Percentiles rank a stretch among this genome's conserved stretches.
Evolutionary conservation across 2,329 filamentous ascomycete genomes (phyloP).

Genomic region (Sporothrix phasma): DNA sequence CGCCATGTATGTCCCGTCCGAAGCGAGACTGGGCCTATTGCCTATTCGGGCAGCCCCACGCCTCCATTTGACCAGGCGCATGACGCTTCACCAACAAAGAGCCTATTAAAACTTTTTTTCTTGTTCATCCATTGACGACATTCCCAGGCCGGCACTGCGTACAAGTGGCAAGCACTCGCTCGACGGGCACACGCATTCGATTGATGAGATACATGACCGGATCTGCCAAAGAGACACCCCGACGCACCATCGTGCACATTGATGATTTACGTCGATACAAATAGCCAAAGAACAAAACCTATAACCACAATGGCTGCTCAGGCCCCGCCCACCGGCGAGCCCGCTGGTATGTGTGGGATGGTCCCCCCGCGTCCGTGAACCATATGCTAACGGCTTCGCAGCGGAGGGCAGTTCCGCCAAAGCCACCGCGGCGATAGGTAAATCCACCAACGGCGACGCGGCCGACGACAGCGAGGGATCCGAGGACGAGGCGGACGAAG

Average conservation of each 20-base stretch:
- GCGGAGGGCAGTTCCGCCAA: constrained; percentile 7
- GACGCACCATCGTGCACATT: too few species aligned
- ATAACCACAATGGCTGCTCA: constrained; percentile 32
- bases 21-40: background rate
- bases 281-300: background rate
- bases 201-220: background rate
- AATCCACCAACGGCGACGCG: constrained; percentile 28
- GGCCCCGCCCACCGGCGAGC: constrained; percentile 26
- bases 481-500: constrained; percentile 42
- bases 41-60: background rate
- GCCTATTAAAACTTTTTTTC: constrained; percentile 8
- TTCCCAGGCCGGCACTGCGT: background rate
- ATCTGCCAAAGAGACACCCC: background rate
- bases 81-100: background rate
- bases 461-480: constrained; percentile 38
- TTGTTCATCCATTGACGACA: background rate
- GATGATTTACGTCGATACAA: too few species aligned
- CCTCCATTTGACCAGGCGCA: constrained; percentile 7
- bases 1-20: background rate
- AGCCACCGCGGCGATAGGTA: constrained; percentile 30
- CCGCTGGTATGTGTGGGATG: background rate
- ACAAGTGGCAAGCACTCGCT: background rate
- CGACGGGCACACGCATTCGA: background rate
- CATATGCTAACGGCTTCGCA: background rate
- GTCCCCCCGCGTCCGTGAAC: background rate